Conservation (phyloP, 2,329 filamentous ascomycete species). For the Trichoderma sp. region DNA sequence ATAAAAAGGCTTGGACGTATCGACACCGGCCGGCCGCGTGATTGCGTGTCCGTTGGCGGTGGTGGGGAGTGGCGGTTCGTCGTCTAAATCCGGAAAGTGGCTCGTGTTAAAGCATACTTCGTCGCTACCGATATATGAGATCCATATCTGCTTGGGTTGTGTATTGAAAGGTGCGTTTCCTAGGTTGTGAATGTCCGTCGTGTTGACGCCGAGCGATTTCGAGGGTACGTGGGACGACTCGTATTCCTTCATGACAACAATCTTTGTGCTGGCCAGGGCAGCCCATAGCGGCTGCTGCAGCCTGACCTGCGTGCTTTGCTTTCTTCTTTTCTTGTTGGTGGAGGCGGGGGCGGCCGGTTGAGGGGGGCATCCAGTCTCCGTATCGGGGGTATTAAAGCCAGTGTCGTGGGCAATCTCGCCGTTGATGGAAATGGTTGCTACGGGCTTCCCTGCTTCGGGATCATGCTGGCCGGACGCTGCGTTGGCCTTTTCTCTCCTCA, state of each 20-base stretch:
- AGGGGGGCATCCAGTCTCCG: slow-evolving; percentile 41
- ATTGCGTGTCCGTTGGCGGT: slow-evolving; percentile 33
- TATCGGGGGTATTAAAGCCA: slow-evolving; percentile 53
- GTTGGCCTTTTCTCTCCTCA: slow-evolving; percentile 58
- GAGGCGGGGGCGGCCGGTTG: slow-evolving; percentile 42
- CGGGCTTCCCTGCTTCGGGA: slow-evolving; percentile 60
- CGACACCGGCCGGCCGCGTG: slow-evolving; percentile 50
- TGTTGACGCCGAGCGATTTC: slow-evolving; percentile 71
- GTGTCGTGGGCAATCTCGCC: slow-evolving; percentile 24
- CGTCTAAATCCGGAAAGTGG: slow-evolving; percentile 53
- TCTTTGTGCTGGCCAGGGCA: slow-evolving; percentile 91
- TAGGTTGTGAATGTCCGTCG: slow-evolving; percentile 73
- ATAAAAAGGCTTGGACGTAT: slow-evolving; percentile 72
- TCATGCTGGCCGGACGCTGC: slow-evolving; percentile 51
- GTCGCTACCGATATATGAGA: slow-evolving; percentile 74
- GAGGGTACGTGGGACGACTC: slow-evolving; percentile 75
- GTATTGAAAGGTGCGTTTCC: slow-evolving; percentile 71
- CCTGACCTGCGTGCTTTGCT: slow-evolving; percentile 86
- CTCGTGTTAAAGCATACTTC: slow-evolving; percentile 76
- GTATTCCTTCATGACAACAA: slow-evolving; percentile 90
- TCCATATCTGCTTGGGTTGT: slow-evolving; percentile 73
- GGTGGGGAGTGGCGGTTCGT: slow-evolving; percentile 26
- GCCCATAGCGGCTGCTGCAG: slow-evolving; percentile 93
- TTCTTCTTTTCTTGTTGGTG: slow-evolving; percentile 77
- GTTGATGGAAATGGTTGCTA: slow-evolving; percentile 35